Base-by-base conservation (phyloP, 2,329 filamentous ascomycete genomes). In the Fusarium mundagurra region DNA sequence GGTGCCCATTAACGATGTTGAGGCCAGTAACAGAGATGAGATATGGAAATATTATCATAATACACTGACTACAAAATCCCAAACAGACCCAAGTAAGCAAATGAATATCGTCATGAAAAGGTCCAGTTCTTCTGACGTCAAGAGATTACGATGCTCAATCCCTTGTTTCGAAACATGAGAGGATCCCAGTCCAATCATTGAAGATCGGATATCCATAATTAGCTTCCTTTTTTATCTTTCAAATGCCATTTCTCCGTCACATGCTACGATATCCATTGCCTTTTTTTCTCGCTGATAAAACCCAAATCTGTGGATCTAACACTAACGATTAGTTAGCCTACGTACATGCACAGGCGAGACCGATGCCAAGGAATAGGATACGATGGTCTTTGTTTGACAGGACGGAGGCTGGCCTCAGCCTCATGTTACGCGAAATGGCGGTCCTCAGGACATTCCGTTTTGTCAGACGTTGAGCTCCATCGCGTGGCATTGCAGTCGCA, bases 251-350 rank as follows among this genome's bases (percentile, higher is more conserved):
- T n/a, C 68, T 69, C 73, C 69, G 66, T 67, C 71, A 69, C 69
- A 69, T 61, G 48, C 45, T 64, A 59, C 60, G 63, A 54, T 45
- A 69, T 44, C 34, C 45, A 68, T 72, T 68, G 71, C 51, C 27
- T 54, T 24, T 12, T 69, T 51, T 53, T 55, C 9, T 64, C 24
- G 64, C 68, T 38, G 44, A 43, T 58, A 61, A 71, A 77, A 78
- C 72, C 72, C 74, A 77, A 76, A 65, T 78, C 61, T 70, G 72
- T 77, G 72, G 76, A 76, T 36, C 76, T 67, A 55, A 20, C 39
- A 54, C 58, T 43, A 68, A 43, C 14, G n/a, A 44, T 36, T 36
- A 31, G 34, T 33, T 29, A 66, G 45, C 34, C 27, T n/a, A 29
- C 20, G 51, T n/a, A 48, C 29, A 48, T 65, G 53, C 36, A 71